Base-by-base conservation (phyloP, 306 rosid species). In the Calophaca sinica region DNA sequence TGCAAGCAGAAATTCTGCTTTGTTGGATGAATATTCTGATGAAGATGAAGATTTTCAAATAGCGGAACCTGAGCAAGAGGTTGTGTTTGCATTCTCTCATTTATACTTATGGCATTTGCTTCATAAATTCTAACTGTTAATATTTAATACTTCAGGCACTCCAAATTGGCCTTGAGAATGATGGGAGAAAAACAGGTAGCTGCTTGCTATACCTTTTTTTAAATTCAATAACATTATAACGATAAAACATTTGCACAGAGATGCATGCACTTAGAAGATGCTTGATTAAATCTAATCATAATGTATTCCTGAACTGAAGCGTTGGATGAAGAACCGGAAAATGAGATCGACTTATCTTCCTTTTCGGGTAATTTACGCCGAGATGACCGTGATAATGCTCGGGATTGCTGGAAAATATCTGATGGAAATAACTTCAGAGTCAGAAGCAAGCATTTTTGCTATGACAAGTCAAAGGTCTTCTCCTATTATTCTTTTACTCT, bases 361-460 rank as follows among this genome's bases (percentile, higher is more conserved):
- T 94, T 92, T 81, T 86, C 93, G 84, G 97, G 99, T 62, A 92
- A 88, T 69, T 76, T 94, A 72, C 87, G 90, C 72, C 93, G 50
- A 59, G 86, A 90, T 80, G 89, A 92, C 62, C 94, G 85, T 50
- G 99, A 94, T 73, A 89, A 81, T 51, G 87, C 93, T 62, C 96
- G 99, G 80, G 93, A 94, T 67, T 94, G 99, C 89, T 94, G 99
- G 99, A 88, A 72, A 79, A 80, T 94, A 81, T 90, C 97, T 73
- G 99, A 94, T 65, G 99, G 96, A 75, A 90, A 85, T 82, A 89
- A 92, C 88, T 94, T 94, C 61, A 88, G 99, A 87, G 97, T 94
- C 72, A 88, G 99, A 74, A 89, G 99, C 91, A 91, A 85, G 89
- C 86, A 82, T 82, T 94, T 90, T 85, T 89, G 94, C 81, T 82